A percentile compares a stretch with the other conserved stretches of the same genome.
Conservation (phyloP, 1,284 basidiomycete species). For the Fereydounia khargensis region DNA sequence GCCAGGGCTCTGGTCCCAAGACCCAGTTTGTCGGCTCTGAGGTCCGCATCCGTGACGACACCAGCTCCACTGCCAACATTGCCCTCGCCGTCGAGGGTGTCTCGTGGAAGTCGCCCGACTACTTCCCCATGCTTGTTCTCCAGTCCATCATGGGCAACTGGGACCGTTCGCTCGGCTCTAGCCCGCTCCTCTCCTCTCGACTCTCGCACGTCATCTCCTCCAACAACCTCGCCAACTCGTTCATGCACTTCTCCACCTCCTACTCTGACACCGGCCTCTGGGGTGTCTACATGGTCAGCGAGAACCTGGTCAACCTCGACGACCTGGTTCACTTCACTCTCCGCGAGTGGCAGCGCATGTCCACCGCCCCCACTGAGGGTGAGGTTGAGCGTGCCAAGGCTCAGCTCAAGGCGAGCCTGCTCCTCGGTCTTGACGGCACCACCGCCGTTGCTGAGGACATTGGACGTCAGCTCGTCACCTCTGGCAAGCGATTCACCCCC, state of each 20-base stretch:
- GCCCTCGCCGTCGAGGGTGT: constrained; percentile 98
- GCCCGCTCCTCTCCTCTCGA: constrained; percentile 82
- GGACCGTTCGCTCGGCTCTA: constrained; percentile 93
- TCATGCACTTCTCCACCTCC: constrained; percentile 99
- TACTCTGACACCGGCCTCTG: constrained; percentile 99
- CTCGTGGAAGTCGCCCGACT: constrained; percentile 95
- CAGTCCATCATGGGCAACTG: constrained; percentile 98
- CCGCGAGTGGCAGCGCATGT: constrained; percentile 96
- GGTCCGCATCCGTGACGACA: constrained; percentile 92
- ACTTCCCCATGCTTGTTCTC: constrained; percentile 99
- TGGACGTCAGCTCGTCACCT: constrained; percentile 92
- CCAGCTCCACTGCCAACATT: constrained; percentile 80
- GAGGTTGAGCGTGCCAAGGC: constrained; percentile 97
- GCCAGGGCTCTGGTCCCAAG: constrained; percentile 61
- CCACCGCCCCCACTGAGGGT: constrained; percentile 74
- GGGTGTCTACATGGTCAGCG: constrained; percentile 91
- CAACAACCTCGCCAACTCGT: constrained; percentile 97
- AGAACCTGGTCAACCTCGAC: constrained; percentile 84
- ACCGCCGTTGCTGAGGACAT: constrained; percentile 98
- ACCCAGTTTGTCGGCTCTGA: constrained; percentile 89
- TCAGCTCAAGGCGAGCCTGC: constrained; percentile 90
- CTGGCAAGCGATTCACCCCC: constrained; percentile 74
- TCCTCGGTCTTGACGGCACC: constrained; percentile 87
- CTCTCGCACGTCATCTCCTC: constrained; percentile 87
- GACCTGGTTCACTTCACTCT: constrained; percentile 92